Conservation (phyloP, 345 rosid species). For the Linum trigynum region DNA sequence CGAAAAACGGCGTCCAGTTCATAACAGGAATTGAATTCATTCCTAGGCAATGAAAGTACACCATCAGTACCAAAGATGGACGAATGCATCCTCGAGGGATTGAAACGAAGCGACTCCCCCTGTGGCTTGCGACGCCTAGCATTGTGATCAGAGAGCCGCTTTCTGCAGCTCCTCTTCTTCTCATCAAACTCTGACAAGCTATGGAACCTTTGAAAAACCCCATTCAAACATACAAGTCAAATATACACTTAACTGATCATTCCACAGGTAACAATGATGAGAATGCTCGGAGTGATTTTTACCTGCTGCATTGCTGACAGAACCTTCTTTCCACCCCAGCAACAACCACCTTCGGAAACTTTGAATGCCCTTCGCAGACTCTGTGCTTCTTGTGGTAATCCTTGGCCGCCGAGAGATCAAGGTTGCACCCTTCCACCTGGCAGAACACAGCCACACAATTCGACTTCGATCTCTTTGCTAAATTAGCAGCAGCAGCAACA, state of each 20-base stretch:
- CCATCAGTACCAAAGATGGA: constrained; percentile 38
- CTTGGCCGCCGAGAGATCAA: constrained; percentile 7
- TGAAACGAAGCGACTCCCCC: constrained; percentile 41
- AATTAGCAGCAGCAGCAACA: not conserved
- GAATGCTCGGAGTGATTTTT: not conserved
- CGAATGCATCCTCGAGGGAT: constrained; percentile 38
- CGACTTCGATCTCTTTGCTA: not conserved
- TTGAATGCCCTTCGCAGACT: constrained; percentile 16
- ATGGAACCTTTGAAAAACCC: constrained; percentile 51
- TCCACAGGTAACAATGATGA: not conserved
- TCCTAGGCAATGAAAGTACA: not conserved
- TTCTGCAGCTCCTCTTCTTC: constrained; percentile 85
- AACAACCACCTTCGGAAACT: constrained; percentile 10
- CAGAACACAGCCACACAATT: not conserved
- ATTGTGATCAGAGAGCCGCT: constrained; percentile 86
- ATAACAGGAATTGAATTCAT: not conserved
- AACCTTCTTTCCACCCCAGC: constrained; percentile 16
- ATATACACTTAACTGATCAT: not conserved
- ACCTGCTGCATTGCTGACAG: constrained; percentile 17
- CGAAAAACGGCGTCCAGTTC: not conserved
- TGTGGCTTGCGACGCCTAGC: constrained; percentile 95
- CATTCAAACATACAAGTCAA: not conserved
- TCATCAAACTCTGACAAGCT: constrained; percentile 80
- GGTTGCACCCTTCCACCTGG: constrained; percentile 17
- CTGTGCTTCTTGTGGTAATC: constrained; percentile 13